phyloP scores from a whole-genome alignment of 768 basidiomycete species.

The Lactarius sanguifluus region DNA sequence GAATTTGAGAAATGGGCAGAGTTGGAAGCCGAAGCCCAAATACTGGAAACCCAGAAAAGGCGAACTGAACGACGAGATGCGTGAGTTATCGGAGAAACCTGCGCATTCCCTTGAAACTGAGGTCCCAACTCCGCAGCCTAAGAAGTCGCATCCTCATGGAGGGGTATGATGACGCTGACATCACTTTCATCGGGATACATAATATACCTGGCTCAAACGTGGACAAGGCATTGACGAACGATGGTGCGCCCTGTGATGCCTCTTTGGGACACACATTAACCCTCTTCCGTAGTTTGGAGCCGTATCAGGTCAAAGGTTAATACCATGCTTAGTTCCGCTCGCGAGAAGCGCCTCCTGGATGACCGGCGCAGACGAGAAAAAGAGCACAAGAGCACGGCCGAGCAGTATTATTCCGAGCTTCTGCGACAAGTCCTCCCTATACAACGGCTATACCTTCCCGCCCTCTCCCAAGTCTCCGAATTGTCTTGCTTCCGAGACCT shows the following conservation, averaged over 20 bases:
- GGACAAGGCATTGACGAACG: conserved; percentile 20
- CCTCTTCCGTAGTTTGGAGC: conserved; percentile 17
- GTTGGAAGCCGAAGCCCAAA: conserved; percentile 7
- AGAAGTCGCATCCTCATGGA: conserved; percentile 6
- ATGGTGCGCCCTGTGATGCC: conserved; percentile 7
- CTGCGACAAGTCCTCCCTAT: conserved; percentile 21
- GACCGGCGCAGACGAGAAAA: neutral
- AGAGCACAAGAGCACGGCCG: neutral
- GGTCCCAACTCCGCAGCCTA: conserved; percentile 4
- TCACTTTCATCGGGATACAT: neutral
- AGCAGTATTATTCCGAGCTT: conserved; percentile 10
- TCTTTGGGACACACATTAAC: neutral
- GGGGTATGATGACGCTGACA: conserved; percentile 22
- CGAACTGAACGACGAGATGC: conserved; percentile 10
- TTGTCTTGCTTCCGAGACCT: conserved; percentile 26
- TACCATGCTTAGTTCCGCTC: conserved; percentile 5
- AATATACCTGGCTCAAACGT: conserved; percentile 17
- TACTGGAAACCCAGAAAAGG: neutral
- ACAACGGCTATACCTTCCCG: conserved; percentile 24
- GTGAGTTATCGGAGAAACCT: neutral
- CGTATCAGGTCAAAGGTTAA: conserved; percentile 21
- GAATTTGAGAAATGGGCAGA: conserved; percentile 22
- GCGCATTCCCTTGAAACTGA: neutral
- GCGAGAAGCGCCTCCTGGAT: conserved; percentile 1
- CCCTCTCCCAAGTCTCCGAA: conserved; percentile 5